These are phyloP conservation scores for Exophiala phaeomuriformis DNA, from an alignment of 2,329 filamentous ascomycete species.

Conservation along the genomic window DNA sequence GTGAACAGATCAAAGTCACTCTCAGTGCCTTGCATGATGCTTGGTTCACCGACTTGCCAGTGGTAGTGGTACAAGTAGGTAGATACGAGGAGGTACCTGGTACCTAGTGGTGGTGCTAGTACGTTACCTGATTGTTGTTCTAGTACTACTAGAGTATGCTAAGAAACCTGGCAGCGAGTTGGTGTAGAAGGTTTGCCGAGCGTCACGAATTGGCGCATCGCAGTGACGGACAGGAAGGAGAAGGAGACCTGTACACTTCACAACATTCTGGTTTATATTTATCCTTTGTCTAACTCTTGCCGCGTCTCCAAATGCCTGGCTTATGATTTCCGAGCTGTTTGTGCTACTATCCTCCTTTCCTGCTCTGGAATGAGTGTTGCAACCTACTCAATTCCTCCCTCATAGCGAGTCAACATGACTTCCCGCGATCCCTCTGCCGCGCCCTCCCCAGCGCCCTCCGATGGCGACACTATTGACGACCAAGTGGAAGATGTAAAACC, in stretches of 20 bases:
- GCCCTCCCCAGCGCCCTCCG: constrained; percentile 21
- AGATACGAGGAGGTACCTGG: background rate
- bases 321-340: no score
- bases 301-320: no score
- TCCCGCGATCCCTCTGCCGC: constrained; percentile 23
- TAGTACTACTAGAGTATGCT: background rate
- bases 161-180: background rate
- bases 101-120: background rate
- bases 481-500: constrained; percentile 22
- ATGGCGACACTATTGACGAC: constrained; percentile 24
- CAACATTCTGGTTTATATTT: no score
- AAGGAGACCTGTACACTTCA: background rate
- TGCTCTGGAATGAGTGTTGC: background rate
- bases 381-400: background rate
- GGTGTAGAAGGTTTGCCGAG: background rate
- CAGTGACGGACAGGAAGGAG: background rate
- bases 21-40: background rate
- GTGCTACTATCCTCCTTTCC: no score
- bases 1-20: background rate
- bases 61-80: no score
- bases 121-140: background rate
- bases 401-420: constrained; percentile 13
- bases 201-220: background rate
- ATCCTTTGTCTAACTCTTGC: no score
- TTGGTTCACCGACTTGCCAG: no score